Percentiles rank a stretch among this genome's conserved stretches.
Conservation (phyloP, 345 rosid species). For the Gynandropsis gynandra region DNA sequence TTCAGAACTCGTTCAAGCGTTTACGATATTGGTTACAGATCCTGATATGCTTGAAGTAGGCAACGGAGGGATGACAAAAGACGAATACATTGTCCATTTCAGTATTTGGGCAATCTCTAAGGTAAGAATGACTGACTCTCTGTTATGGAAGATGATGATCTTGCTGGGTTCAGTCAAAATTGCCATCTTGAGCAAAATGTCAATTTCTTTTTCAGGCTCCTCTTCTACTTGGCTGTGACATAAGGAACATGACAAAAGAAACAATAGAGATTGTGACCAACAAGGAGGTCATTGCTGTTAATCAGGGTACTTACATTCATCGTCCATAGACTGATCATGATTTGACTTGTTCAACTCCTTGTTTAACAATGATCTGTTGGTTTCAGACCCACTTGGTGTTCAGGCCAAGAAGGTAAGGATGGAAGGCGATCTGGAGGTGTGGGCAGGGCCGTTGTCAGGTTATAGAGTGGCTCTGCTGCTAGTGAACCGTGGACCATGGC, state of each 20-base stretch:
- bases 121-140: slow-evolving; percentile 30
- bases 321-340: neutral
- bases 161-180: neutral
- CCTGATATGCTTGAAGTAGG: slow-evolving; percentile 99
- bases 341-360: slow-evolving; percentile 5
- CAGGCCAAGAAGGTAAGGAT: slow-evolving; percentile 72
- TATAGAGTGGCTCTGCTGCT: slow-evolving; percentile 51
- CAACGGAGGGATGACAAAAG: slow-evolving; percentile 87
- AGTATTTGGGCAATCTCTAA: slow-evolving; percentile 95
- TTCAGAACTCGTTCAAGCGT: neutral
- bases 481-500: slow-evolving; percentile 42
- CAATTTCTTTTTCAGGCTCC: slow-evolving; percentile 42
- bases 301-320: slow-evolving; percentile 47
- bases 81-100: slow-evolving; percentile 80
- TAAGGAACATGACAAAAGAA: slow-evolving; percentile 56
- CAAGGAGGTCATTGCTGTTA: slow-evolving; percentile 72
- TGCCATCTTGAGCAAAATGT: neutral
- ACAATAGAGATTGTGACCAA: slow-evolving; percentile 51
- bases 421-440: slow-evolving; percentile 61
- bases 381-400: slow-evolving; percentile 59
- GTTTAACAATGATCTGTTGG: neutral
- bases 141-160: neutral
- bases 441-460: slow-evolving; percentile 70
- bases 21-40: slow-evolving; percentile 36
- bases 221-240: slow-evolving; percentile 73